A percentile compares a stretch with the other conserved stretches of the same genome.
phyloP scores from a whole-genome alignment of 306 rosid genomes.

The Citrullus colocynthis region DNA sequence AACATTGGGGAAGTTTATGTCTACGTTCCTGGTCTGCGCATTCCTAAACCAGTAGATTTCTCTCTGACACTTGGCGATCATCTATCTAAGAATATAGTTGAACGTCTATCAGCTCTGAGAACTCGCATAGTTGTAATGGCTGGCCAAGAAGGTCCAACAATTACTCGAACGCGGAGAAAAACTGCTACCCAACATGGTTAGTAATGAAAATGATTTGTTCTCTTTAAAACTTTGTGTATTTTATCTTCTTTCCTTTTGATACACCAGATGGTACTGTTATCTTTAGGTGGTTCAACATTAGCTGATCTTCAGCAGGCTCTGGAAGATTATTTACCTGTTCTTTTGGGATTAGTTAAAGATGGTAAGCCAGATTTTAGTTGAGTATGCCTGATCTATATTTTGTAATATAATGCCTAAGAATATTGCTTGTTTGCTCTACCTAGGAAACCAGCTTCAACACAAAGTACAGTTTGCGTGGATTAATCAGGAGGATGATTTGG shows the following conservation, averaged over 20 bases:
- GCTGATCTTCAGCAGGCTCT: slow-evolving; percentile 87
- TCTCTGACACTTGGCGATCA: slow-evolving; percentile 49
- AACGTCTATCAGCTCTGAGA: slow-evolving; percentile 74
- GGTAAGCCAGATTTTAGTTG: slow-evolving; percentile 33
- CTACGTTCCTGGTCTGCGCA: slow-evolving; percentile 89
- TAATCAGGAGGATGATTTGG: slow-evolving; percentile 89
- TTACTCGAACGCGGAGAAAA: slow-evolving; percentile 80
- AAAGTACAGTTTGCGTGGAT: slow-evolving; percentile 81
- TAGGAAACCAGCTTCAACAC: slow-evolving; percentile 90
- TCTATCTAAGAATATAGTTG: slow-evolving; percentile 72
- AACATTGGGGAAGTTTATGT: slow-evolving; percentile 92
- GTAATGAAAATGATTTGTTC: slow-evolving; percentile 15
- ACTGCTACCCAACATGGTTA: slow-evolving; percentile 80
- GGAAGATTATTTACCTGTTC: slow-evolving; percentile 86
- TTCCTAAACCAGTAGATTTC: slow-evolving; percentile 92
- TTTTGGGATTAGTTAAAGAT: slow-evolving; percentile 86
- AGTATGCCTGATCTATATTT: slow-evolving; percentile 11
- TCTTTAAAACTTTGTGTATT: slow-evolving; percentile 5
- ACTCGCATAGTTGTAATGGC: slow-evolving; percentile 93
- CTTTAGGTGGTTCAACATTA: slow-evolving; percentile 79
- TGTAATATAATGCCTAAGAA: slow-evolving; percentile 14
- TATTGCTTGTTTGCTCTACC: slow-evolving; percentile 17
- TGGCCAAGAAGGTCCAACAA: slow-evolving; percentile 87
- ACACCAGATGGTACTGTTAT: slow-evolving; percentile 18
- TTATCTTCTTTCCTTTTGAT: slow-evolving; percentile 17